Evolutionary conservation across 192 early-diverging fungal genomes (phyloP).

Genomic region (Funneliformis geosporum): DNA sequence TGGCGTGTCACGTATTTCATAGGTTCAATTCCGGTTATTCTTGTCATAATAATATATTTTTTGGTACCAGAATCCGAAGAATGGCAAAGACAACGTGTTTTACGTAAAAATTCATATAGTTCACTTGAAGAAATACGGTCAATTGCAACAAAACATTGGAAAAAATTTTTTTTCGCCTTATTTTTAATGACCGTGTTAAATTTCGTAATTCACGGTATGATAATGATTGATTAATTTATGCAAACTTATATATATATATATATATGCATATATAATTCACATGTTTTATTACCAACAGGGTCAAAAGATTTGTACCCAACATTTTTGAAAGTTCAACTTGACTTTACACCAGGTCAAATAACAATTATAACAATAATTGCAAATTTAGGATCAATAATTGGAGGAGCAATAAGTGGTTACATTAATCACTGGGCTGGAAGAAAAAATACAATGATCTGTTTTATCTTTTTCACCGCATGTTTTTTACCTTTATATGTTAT

Average conservation of each 20-base stretch:
- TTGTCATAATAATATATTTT: constrained; percentile 60
- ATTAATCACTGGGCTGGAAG: constrained; percentile 69
- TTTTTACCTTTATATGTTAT: constrained; percentile 75
- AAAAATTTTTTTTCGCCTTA: constrained; percentile 51
- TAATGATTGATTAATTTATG: neutral
- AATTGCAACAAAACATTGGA: constrained; percentile 51
- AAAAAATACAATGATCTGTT: constrained; percentile 55
- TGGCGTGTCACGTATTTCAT: constrained; percentile 77
- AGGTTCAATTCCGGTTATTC: constrained; percentile 55
- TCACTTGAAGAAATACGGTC: constrained; percentile 28
- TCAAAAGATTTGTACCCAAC: constrained; percentile 78
- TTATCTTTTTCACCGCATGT: constrained; percentile 53
- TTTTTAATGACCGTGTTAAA: constrained; percentile 68
- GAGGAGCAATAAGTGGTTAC: constrained; percentile 69
- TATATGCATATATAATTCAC: neutral
- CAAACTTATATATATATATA: neutral
- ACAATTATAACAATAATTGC: constrained; percentile 62
- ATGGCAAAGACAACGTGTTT: constrained; percentile 46
- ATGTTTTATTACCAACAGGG: neutral
- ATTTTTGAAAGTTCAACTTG: constrained; percentile 61
- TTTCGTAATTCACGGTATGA: constrained; percentile 64
- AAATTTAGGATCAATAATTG: constrained; percentile 67
- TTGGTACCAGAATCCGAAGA: constrained; percentile 65
- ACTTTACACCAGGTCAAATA: constrained; percentile 53
- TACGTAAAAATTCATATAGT: constrained; percentile 32